Evolutionary conservation across 202 grass and related monocot species (phyloP).

Genomic region (Tripidium arundinaceum): DNA sequence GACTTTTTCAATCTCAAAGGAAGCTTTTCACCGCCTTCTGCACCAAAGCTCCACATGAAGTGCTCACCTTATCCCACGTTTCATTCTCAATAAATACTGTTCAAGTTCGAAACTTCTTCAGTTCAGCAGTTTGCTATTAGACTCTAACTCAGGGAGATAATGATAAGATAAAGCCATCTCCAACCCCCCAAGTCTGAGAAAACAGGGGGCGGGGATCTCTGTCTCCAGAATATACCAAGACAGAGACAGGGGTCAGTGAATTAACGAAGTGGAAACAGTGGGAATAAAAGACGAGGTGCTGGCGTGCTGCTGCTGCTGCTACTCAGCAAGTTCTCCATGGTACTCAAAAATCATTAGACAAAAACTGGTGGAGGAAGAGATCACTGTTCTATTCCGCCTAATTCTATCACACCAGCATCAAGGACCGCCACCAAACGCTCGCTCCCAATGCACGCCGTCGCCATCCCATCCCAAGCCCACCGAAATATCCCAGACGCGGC

Average conservation of each 20-base stretch:
- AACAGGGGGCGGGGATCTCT: not conserved
- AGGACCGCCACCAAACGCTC: slow-evolving; percentile 2
- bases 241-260: slow-evolving; percentile 22
- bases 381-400: slow-evolving; percentile 9
- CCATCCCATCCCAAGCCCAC: not conserved
- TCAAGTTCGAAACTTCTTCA: not conserved
- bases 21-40: slow-evolving; percentile 6
- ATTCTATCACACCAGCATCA: not conserved
- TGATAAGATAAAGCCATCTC: not conserved
- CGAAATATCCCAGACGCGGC: not conserved
- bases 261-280: not conserved
- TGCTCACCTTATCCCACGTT: not conserved
- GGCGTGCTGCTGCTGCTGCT: not conserved
- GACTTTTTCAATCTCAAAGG: slow-evolving; percentile 19
- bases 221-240: slow-evolving; percentile 20
- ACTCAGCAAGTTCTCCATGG: not conserved
- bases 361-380: not conserved
- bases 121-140: not conserved
- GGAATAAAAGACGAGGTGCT: not conserved
- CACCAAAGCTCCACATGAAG: not conserved
- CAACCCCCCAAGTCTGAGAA: not conserved
- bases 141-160: not conserved
- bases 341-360: not conserved
- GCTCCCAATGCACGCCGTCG: slow-evolving; percentile 28
- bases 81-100: not conserved